A percentile compares a stretch with the other conserved stretches of the same genome.
Evolutionary conservation across 441 rosid species (phyloP).

Genomic region (Hypseocharis bilobata): DNA sequence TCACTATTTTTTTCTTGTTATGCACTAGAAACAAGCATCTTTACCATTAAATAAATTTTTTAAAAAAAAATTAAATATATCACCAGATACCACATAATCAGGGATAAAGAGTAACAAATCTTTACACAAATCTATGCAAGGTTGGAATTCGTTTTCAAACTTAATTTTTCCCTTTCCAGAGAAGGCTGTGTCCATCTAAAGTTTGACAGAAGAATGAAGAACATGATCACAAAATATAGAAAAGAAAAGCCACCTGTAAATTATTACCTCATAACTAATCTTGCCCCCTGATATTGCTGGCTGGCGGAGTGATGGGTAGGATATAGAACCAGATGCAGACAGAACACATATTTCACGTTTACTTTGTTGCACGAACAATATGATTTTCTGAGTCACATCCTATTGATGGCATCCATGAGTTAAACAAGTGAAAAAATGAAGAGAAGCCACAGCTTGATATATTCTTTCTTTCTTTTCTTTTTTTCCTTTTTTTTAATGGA

Average conservation of each 20-base stretch:
- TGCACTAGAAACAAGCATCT: too few species aligned
- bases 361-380: conserved; percentile 61
- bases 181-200: neutral
- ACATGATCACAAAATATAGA: neutral
- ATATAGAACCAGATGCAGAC: conserved; percentile 78
- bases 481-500: too few species aligned
- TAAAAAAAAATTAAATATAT: too few species aligned
- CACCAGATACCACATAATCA: too few species aligned
- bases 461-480: too few species aligned
- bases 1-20: too few species aligned
- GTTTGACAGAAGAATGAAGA: conserved; percentile 3
- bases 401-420: conserved; percentile 29
- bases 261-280: conserved; percentile 63
- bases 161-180: neutral
- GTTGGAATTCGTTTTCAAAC: too few species aligned
- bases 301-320: conserved; percentile 69
- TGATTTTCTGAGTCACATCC: conserved; percentile 73
- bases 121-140: too few species aligned
- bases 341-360: conserved; percentile 74
- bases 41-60: too few species aligned
- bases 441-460: neutral
- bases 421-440: conserved; percentile 16
- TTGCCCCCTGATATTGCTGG: conserved; percentile 77
- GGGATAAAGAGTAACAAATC: too few species aligned
- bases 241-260: neutral